A percentile compares a stretch with the other conserved stretches of the same genome.
Conservation (phyloP, 805 yeast genomes). For the Candida railenensis region DNA sequence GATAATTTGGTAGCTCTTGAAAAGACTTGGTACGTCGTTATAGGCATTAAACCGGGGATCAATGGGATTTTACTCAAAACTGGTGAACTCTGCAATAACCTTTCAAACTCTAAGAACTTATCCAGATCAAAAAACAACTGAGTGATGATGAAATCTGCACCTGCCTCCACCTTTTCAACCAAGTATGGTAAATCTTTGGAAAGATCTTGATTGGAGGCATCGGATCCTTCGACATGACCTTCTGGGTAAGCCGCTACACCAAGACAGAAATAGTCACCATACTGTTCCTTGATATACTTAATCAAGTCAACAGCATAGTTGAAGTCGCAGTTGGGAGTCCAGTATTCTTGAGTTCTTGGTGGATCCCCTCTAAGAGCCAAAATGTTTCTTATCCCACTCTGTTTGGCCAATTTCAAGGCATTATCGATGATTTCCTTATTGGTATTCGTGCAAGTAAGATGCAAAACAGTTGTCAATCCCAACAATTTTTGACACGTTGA, state of each 20-base stretch:
- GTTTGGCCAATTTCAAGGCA: conserved; percentile 70
- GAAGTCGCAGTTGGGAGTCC: conserved; percentile 57
- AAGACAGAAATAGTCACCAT: conserved; percentile 83
- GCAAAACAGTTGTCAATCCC: conserved; percentile 88
- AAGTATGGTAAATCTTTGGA: conserved; percentile 72
- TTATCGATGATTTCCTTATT: conserved; percentile 72
- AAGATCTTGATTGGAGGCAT: conserved; percentile 61
- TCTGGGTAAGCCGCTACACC: conserved; percentile 99
- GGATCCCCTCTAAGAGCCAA: conserved; percentile 96
- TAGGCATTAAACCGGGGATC: conserved; percentile 90
- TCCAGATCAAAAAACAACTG: conserved; percentile 89
- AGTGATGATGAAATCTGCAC: conserved; percentile 91
- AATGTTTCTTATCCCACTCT: conserved; percentile 80
- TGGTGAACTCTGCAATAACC: conserved; percentile 35
- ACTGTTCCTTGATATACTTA: conserved; percentile 62
- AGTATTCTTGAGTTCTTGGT: conserved; percentile 72
- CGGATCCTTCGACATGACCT: conserved; percentile 91
- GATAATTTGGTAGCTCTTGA: conserved; percentile 86
- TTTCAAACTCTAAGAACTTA: conserved; percentile 68
- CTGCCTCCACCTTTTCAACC: conserved; percentile 84
- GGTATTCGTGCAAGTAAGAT: conserved; percentile 94
- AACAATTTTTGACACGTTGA: conserved; percentile 70
- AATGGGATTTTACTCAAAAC: conserved; percentile 52
- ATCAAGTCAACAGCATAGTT: conserved; percentile 84
- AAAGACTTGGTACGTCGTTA: conserved; percentile 79